Evolutionary conservation across 1,139 yeast species (phyloP).

Genomic region (Zygoascus hellenicus): DNA sequence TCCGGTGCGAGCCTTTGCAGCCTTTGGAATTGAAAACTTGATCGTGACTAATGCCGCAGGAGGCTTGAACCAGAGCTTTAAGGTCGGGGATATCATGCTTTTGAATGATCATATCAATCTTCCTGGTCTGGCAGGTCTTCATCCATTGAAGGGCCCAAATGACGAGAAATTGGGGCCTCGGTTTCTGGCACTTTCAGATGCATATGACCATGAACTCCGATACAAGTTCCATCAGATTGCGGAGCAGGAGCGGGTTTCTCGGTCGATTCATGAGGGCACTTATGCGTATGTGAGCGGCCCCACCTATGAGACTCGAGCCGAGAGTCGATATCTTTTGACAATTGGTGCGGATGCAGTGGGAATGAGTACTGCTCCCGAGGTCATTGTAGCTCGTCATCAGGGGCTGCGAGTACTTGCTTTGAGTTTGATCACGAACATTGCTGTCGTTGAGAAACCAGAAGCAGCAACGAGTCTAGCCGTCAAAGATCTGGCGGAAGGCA

Average conservation of each 20-base stretch:
- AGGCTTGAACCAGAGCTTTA: conserved; percentile 59
- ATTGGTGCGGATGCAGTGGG: conserved; percentile 95
- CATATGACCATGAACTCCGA: conserved; percentile 73
- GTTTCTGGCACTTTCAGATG: conserved; percentile 83
- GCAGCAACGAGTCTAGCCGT: conserved; percentile 35
- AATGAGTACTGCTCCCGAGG: conserved; percentile 97
- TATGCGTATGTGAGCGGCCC: conserved; percentile 90
- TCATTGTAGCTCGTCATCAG: conserved; percentile 82
- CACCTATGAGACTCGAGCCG: conserved; percentile 90
- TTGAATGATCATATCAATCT: conserved; percentile 82
- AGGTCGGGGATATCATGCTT: conserved; percentile 88
- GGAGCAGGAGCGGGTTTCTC: conserved; percentile 44
- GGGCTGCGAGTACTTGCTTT: conserved; percentile 78
- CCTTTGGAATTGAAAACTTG: conserved; percentile 54
- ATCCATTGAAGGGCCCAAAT: conserved; percentile 86
- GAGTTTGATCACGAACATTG: conserved; percentile 79
- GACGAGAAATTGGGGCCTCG: conserved; percentile 76
- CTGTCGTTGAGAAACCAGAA: conserved; percentile 70
- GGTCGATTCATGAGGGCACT: conserved; percentile 78
- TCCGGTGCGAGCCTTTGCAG: conserved; percentile 72
- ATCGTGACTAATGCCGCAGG: conserved; percentile 94
- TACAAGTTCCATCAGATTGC: conserved; percentile 43
- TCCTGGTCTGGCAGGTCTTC: conserved; percentile 85
- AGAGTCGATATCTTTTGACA: conserved; percentile 63
- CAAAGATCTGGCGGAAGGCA: conserved; percentile 57